phyloP scores from a whole-genome alignment of 2,329 filamentous ascomycete genomes.

The Stemphylium vesicarium region DNA sequence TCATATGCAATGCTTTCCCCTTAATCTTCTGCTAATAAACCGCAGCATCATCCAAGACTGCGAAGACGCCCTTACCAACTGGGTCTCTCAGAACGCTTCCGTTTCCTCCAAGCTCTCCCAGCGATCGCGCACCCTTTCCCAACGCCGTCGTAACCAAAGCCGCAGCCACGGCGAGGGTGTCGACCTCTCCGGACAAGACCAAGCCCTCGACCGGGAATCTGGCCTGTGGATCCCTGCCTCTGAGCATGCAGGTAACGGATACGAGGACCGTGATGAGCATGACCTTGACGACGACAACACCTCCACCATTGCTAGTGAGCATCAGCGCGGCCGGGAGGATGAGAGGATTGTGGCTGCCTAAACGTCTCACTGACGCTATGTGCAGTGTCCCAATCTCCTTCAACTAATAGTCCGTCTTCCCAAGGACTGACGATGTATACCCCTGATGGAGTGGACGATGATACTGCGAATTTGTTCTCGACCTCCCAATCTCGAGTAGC shows the following conservation, averaged over 20 bases:
- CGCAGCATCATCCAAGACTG: slow-evolving; percentile 94
- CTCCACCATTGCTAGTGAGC: slow-evolving; percentile 50
- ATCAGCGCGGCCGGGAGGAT: slow-evolving; percentile 55
- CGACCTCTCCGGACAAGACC: slow-evolving; percentile 84
- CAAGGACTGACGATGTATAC: slow-evolving; percentile 42
- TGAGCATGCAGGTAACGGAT: slow-evolving; percentile 67
- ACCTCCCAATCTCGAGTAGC: slow-evolving; percentile 11
- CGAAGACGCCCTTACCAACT: slow-evolving; percentile 95
- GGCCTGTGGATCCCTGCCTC: slow-evolving; percentile 80
- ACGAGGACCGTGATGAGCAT: slow-evolving; percentile 70
- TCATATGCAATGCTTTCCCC: slow-evolving; percentile 8
- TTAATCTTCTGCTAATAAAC: slow-evolving; percentile 21
- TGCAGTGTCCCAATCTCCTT: slow-evolving; percentile 27
- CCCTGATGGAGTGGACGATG: slow-evolving; percentile 35
- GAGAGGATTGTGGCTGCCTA: slow-evolving; percentile 49
- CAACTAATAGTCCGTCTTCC: slow-evolving; percentile 33
- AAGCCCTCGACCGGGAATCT: slow-evolving; percentile 77
- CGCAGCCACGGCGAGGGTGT: slow-evolving; percentile 73
- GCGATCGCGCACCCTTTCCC: slow-evolving; percentile 85
- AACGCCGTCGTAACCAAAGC: slow-evolving; percentile 72
- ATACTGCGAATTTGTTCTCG: slow-evolving; percentile 9
- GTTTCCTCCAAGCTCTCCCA: slow-evolving; percentile 87
- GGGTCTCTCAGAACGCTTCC: slow-evolving; percentile 88
- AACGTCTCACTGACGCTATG: slow-evolving; percentile 23
- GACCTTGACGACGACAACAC: slow-evolving; percentile 63